Evolutionary conservation across 192 early-diverging fungal species (phyloP), one percentile per base, ranked within the genome.

Genomic region (Funneliformis mosseae): DNA sequence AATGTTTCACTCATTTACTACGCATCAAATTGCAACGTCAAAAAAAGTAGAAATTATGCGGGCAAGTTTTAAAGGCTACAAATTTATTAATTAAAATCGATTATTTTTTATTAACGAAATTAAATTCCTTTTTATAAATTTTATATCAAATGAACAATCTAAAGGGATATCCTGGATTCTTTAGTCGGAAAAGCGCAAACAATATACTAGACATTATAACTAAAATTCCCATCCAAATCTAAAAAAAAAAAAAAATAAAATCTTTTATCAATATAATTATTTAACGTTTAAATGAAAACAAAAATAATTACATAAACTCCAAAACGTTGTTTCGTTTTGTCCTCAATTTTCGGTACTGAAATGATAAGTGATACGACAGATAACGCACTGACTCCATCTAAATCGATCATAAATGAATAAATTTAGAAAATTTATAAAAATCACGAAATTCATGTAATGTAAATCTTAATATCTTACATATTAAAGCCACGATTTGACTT

Each of bases 131-230:
- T n/a, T n/a, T n/a, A 33, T 33, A 33, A 33, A 33, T 33, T 33
- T 55, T 21, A 55, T 21, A 60, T 81, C 82, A 88, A 67, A 89
- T 84, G 66, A 92, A 67, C 8, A 92, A 77, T 41, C 77, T 85
- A 82, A 89, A 94, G 0, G 94, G 94, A 85, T 95, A 95, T 16
- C 80, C 84, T 18, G 89, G 89, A 76, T 92, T 92, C 86, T 95
- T 95, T 72, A 89, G 62, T 62, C 84, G 88, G 82, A 96, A 96
- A 28, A 93, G 50, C 46, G 85, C 83, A 77, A 96, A 79, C 60
- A 94, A 81, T 42, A 90, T 48, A 80, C 91, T 88, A 84, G 89
- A 92, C 73, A 91, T 82, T 71, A 94, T 59, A 74, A 95, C 50
- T 86, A 97, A 89, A 83, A 91, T 76, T 8, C 85, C 82, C 70